Conservation (phyloP, 2,329 filamentous ascomycete species). For the Ilyonectria mors-panacis region DNA sequence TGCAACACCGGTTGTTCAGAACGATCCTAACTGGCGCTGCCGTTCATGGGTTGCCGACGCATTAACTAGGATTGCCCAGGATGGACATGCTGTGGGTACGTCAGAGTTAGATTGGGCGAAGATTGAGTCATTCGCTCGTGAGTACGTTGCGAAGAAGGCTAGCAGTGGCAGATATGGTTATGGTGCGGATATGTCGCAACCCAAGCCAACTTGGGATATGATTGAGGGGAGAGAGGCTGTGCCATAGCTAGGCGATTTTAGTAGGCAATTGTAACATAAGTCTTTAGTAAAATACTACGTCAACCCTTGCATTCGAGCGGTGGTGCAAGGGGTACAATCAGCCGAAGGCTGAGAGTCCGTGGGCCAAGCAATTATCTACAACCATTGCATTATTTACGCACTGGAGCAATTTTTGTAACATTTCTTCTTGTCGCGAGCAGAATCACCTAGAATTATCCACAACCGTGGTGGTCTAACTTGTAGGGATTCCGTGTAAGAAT, state of each 20-base stretch:
- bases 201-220: too few relatives aligned
- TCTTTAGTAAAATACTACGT: not conserved
- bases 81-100: constrained; percentile 57
- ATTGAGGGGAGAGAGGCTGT: constrained; percentile 45
- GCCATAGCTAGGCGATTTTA: constrained; percentile 44
- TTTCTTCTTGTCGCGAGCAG: not conserved
- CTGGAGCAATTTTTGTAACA: not conserved
- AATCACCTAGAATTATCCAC: not conserved
- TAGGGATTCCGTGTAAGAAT: too few relatives aligned
- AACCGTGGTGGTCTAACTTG: not conserved
- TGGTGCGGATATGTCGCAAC: constrained; percentile 48
- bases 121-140: constrained; percentile 53
- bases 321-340: not conserved
- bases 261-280: too few relatives aligned
- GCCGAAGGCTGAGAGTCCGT: not conserved
- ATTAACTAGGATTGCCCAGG: constrained; percentile 50
- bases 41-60: constrained; percentile 57
- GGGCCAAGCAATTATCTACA: not conserved
- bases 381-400: not conserved
- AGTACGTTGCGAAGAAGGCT: constrained; percentile 55
- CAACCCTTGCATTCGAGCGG: not conserved
- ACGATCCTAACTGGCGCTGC: constrained; percentile 57
- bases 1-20: constrained; percentile 50
- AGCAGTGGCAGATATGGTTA: constrained; percentile 51
- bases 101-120: constrained; percentile 54